Base-by-base conservation (phyloP, 345 rosid species). In the Iberis pinnata region DNA sequence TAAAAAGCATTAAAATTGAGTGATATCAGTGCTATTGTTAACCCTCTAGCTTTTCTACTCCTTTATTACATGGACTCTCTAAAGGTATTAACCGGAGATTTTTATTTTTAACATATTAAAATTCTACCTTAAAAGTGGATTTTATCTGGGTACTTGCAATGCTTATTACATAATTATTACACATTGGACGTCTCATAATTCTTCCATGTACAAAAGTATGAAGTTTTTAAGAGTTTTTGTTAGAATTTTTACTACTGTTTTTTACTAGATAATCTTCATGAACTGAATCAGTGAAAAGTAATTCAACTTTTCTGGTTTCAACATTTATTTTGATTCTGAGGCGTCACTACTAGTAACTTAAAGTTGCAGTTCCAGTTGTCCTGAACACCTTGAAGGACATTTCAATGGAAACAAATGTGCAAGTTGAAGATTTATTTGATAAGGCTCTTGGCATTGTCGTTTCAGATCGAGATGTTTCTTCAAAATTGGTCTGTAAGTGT, bases 261-360 rank as follows among this genome's bases (percentile, higher is more conserved):
- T 38, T 44, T 9, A 43, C 25, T 7, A 43, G 49, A 42, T 37
- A 45, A 5, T 55, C 26, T 31, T 48, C 6, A 7, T 7, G 0
- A 56, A n/a, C n/a, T 43, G 46, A 44, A 49, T 48, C 43, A 33
- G 48, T 37, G 43, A 55, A 64, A 53, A 33, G 9, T 61, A 41
- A 15, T 70, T 47, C 12, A 16, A 46, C 15, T 62, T 36, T 53
- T 67, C 43, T 55, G 40, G 57, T 67, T 58, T 44, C 89, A 92
- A 97, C 81, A 16, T 72, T 88, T 41, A 70, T 36, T 57, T 77
- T 60, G 57, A 64, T 78, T 61, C 67, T 51, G 69, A 85, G 86
- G 78, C 90, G 78, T 42, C 95, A 85, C 46, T 80, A 76, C 60
- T 78, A 88, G 73, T 95, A 88, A 65, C 60, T 79, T 36, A 88